Conservation (phyloP, 352 stramenopile genomes). For the Phytophthora ramorum region DNA sequence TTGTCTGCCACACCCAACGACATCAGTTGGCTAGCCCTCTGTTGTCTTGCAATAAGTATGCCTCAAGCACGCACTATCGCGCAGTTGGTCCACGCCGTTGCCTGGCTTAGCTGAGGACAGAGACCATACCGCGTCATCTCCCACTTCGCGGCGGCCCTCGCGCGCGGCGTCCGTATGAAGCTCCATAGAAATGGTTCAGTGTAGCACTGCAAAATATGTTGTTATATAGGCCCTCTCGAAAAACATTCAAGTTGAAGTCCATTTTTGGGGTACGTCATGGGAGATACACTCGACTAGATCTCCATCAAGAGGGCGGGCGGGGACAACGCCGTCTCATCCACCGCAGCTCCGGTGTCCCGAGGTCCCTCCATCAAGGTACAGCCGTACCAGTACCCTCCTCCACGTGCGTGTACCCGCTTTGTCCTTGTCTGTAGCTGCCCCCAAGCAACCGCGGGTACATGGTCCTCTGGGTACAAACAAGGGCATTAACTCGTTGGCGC, state of each 20-base stretch:
- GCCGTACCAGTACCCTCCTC: not conserved
- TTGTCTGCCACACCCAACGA: slow-evolving; percentile 65
- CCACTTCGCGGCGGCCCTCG: slow-evolving; percentile 63
- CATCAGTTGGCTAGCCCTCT: not conserved
- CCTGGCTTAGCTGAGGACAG: slow-evolving; percentile 97
- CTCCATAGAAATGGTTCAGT: not conserved
- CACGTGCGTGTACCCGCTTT: not conserved
- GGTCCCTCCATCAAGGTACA: slow-evolving; percentile 39
- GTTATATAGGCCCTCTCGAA: not conserved
- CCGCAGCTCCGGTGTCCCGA: slow-evolving; percentile 15
- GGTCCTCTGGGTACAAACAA: not conserved
- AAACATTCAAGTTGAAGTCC: not conserved
- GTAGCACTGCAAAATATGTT: not conserved
- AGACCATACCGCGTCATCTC: slow-evolving; percentile 94
- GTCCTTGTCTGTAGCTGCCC: slow-evolving; percentile 29
- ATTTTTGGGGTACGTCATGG: no score
- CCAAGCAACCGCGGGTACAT: slow-evolving; percentile 61
- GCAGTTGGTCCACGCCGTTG: slow-evolving; percentile 97
- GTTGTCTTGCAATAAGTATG: not conserved
- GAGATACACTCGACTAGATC: no score
- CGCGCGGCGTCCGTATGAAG: not conserved
- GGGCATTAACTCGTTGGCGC: no score
- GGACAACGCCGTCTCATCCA: not conserved
- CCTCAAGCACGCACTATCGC: slow-evolving; percentile 80
- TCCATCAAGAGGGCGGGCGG: no score